These are phyloP conservation scores for Gynandropsis gynandra DNA, from an alignment of 345 rosid species.

Conservation along the genomic window DNA sequence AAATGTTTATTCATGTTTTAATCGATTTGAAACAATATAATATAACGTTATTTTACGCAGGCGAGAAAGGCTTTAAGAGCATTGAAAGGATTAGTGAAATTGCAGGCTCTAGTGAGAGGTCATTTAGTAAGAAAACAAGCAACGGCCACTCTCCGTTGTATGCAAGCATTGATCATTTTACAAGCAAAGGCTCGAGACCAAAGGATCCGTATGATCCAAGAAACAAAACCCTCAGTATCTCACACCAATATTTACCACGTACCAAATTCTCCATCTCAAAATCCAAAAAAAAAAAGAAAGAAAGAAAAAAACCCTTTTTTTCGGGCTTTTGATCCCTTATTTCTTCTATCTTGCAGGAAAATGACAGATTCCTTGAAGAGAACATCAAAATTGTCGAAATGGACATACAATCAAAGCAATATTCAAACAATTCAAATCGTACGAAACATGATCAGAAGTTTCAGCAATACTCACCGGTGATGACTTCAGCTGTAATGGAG, in stretches of 20 bases:
- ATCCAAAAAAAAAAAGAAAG: too few species aligned
- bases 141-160: slow-evolving; percentile 72
- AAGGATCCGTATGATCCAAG: slow-evolving; percentile 50
- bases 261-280: too few species aligned
- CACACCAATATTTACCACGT: slow-evolving; percentile 29
- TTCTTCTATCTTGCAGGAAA: slow-evolving; percentile 33
- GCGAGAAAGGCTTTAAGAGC: slow-evolving; percentile 90
- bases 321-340: slow-evolving; percentile 13
- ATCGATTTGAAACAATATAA: too few species aligned
- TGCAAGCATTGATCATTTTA: slow-evolving; percentile 76
- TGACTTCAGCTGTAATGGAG: slow-evolving; percentile 58
- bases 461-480: slow-evolving; percentile 49
- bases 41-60: slow-evolving; percentile 38
- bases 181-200: slow-evolving; percentile 76
- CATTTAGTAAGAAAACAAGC: slow-evolving; percentile 89
- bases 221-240: slow-evolving; percentile 32
- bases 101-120: slow-evolving; percentile 87
- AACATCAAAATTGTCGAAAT: slow-evolving; percentile 78
- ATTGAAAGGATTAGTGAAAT: slow-evolving; percentile 75
- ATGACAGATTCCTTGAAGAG: slow-evolving; percentile 49
- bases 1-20: too few species aligned
- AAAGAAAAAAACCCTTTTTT: too few species aligned
- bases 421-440: slow-evolving; percentile 26
- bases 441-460: too few species aligned
- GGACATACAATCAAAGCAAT: slow-evolving; percentile 46